A percentile compares a stretch with the other conserved stretches of the same genome.
Evolutionary conservation across 2,329 filamentous ascomycete species (phyloP).

Genomic region (Lachnellula subtilissima): DNA sequence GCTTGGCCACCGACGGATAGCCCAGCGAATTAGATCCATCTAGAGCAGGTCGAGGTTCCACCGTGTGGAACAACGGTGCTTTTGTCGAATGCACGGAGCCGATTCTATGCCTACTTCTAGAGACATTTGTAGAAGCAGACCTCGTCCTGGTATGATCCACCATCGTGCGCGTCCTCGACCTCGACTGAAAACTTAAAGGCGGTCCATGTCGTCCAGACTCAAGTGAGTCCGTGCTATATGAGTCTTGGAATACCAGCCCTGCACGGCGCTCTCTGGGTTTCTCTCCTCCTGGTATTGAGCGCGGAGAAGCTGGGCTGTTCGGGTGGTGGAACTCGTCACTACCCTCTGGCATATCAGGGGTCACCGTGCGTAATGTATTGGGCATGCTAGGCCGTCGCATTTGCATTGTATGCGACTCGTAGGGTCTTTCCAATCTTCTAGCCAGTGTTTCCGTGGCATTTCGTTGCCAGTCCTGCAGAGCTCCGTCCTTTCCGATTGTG

Average conservation of each 20-base stretch:
- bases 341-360: constrained; percentile 49
- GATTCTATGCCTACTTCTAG: constrained; percentile 56
- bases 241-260: constrained; percentile 58
- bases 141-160: constrained; percentile 37
- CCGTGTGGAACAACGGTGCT: constrained; percentile 48
- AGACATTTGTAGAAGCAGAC: constrained; percentile 33
- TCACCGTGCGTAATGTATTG: constrained; percentile 58
- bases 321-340: constrained; percentile 20
- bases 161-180: constrained; percentile 47
- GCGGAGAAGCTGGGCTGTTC: constrained; percentile 37
- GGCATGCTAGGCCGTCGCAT: constrained; percentile 31
- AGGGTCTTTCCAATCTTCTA: constrained; percentile 22
- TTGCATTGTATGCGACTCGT: constrained; percentile 20
- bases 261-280: constrained; percentile 42
- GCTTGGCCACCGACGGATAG: constrained; percentile 37
- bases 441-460: constrained; percentile 26
- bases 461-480: constrained; percentile 26
- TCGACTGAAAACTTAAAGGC: constrained; percentile 31
- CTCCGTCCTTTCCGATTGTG: constrained; percentile 25
- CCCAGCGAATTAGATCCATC: constrained; percentile 35
- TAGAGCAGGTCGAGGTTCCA: constrained; percentile 36
- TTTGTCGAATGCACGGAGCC: constrained; percentile 65
- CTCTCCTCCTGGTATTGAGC: constrained; percentile 42
- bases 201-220: constrained; percentile 17
- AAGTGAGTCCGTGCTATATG: constrained; percentile 39